Conservation (phyloP, 768 basidiomycete species). For the Pulveroboletus frians region DNA sequence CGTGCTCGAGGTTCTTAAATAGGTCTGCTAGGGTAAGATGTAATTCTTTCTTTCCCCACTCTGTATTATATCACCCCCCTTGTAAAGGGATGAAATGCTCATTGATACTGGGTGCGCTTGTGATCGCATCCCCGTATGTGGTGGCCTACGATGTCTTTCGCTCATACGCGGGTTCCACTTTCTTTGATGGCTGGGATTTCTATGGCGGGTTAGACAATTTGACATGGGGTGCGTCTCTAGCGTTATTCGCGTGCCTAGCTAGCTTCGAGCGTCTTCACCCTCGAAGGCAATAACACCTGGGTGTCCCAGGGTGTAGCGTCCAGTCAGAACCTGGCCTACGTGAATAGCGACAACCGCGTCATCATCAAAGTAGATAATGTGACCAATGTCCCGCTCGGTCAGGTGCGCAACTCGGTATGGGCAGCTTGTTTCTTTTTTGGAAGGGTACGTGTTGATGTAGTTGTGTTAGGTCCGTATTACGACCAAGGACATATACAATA, state of each 20-base stretch:
- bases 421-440: not conserved
- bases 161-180: conserved; percentile 43
- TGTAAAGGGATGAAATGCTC: conserved; percentile 8
- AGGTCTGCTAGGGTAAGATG: not conserved
- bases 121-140: conserved; percentile 1
- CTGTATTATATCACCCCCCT: not conserved
- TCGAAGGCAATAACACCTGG: conserved; percentile 59
- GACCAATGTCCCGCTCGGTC: conserved; percentile 44
- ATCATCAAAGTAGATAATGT: conserved; percentile 73
- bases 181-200: conserved; percentile 55
- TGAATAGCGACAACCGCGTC: conserved; percentile 57
- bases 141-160: conserved; percentile 35
- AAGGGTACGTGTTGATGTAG: not conserved
- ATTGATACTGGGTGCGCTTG: conserved; percentile 1
- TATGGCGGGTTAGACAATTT: conserved; percentile 46
- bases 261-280: not conserved
- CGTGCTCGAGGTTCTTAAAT: conserved; percentile 1
- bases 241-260: not conserved
- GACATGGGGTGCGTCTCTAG: conserved; percentile 35
- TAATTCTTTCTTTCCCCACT: not conserved
- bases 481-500: conserved; percentile 36
- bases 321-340: conserved; percentile 48
- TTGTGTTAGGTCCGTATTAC: conserved; percentile 41
- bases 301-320: conserved; percentile 44
- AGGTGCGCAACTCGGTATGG: conserved; percentile 56